A percentile compares a stretch with the other conserved stretches of the same genome.
Evolutionary conservation across 768 basidiomycete species (phyloP).

Genomic region (Phanerochaete sordida): DNA sequence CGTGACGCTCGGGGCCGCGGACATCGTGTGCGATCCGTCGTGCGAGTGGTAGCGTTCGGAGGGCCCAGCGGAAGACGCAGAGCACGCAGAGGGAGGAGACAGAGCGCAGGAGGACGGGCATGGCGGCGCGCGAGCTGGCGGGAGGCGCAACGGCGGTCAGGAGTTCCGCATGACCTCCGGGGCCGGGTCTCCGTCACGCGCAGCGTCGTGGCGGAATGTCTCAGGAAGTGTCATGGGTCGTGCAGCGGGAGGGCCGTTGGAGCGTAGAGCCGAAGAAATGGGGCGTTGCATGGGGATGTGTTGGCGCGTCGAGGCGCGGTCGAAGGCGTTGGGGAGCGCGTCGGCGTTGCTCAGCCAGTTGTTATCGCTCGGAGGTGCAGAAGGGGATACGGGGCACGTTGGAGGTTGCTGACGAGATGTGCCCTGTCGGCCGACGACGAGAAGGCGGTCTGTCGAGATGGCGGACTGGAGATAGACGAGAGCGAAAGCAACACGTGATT

Average conservation of each 20-base stretch:
- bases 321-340: background rate
- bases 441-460: too few relatives aligned
- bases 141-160: background rate
- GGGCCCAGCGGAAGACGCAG: background rate
- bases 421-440: too few relatives aligned
- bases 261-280: background rate
- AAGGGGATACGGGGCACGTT: too few relatives aligned
- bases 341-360: background rate
- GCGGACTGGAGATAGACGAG: too few relatives aligned
- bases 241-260: background rate
- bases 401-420: too few relatives aligned
- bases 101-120: background rate
- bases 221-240: background rate
- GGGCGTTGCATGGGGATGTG: background rate
- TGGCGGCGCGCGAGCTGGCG: background rate
- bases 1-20: background rate
- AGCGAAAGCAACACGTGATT: too few relatives aligned
- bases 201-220: background rate
- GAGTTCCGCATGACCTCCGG: background rate
- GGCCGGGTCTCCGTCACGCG: background rate
- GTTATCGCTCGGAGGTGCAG: too few relatives aligned
- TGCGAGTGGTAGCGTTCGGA: too few relatives aligned
- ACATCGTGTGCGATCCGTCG: too few relatives aligned
- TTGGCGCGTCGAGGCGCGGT: background rate
- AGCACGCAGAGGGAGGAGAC: background rate